Evolutionary conservation across 2,329 filamentous ascomycete species (phyloP), one percentile per base, ranked within the genome.

Genomic region (Gnomoniopsis smithogilvyi): DNA sequence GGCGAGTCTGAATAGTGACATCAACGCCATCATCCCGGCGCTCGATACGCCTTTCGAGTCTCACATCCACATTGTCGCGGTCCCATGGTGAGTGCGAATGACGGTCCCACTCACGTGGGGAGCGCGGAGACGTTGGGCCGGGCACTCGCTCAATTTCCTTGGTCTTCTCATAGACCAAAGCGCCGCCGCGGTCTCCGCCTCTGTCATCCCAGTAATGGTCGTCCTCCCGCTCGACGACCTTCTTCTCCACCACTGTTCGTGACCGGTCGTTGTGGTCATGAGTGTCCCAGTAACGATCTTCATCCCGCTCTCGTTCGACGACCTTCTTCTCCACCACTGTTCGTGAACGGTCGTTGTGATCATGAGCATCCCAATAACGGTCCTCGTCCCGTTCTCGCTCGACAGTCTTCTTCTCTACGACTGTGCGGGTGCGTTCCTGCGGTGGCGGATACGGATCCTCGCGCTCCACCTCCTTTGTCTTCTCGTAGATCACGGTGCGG

Each of bases 1-100:
- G 74, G 54, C 80, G 80, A 65, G 80, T 80, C 64, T 86, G 81
- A 62, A 85, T 71, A 56, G 80, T 78, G 38, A 85, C 65, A 24
- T 86, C 82, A 21, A 59, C 57, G 54, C 78, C 78, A 26, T 80
- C 78, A 38, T 77, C 76, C 19, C 73, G 71, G 58, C 71, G 73
- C 56, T 75, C 71, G 46, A 78, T 59, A 12, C 75, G 73, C 59
- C 73, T 75, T 59, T 79, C 77, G 45, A 77, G 60, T 11, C 74
- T 73, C 41, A 78, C 69, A 22, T 80, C 78, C 48, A 67, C 70
- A 41, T 78, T 74, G 33, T 74, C 73, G 30, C 70, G 65, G 64
- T 71, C 70, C 64, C 70, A 70, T 26, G 62, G 52, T n/a, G 60
- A 63, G 53, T 67, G 67, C 6, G 70, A 70, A 56, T 68, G 70